Evolutionary conservation across 2,329 filamentous ascomycete species (phyloP).

Genomic region (Cordyceps javanica): DNA sequence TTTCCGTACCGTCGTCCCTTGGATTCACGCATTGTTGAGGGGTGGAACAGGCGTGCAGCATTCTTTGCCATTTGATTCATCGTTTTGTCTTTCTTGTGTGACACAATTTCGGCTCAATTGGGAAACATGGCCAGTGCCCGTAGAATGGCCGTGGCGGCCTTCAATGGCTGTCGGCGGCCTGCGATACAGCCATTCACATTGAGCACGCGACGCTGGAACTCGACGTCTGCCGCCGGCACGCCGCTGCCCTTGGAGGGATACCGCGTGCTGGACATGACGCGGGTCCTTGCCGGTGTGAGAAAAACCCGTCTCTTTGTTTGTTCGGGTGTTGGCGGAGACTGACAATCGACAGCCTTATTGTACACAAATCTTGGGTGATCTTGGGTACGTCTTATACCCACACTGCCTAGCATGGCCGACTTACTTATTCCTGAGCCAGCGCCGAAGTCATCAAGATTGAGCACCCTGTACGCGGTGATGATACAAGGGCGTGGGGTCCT

Average conservation of each 20-base stretch:
- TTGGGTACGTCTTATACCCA: conserved; percentile 60
- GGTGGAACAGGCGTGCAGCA: not conserved
- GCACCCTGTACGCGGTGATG: conserved; percentile 84
- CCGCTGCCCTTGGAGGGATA: conserved; percentile 71
- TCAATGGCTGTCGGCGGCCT: conserved; percentile 5
- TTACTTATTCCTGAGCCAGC: conserved; percentile 35
- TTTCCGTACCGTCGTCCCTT: not conserved
- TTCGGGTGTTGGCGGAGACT: not conserved
- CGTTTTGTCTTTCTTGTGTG: not conserved
- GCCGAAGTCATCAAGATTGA: conserved; percentile 98
- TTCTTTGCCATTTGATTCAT: not conserved
- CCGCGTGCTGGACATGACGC: conserved; percentile 90
- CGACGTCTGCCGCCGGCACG: conserved; percentile 10
- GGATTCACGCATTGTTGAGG: not conserved
- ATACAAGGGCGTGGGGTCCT: conserved; percentile 93
- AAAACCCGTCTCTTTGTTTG: not conserved
- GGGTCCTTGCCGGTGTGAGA: conserved; percentile 85
- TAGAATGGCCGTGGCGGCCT: not conserved
- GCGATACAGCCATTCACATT: not conserved
- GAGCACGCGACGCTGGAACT: conserved; percentile 8
- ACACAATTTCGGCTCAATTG: not conserved
- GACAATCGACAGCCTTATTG: conserved; percentile 69
- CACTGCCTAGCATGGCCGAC: not conserved
- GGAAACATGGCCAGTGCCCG: conserved; percentile 4
- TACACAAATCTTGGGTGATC: conserved; percentile 91